Evolutionary conservation across 352 stramenopile genomes (phyloP), one percentile per base, ranked within the genome.

Genomic region (Phytophthora tentaculata): DNA sequence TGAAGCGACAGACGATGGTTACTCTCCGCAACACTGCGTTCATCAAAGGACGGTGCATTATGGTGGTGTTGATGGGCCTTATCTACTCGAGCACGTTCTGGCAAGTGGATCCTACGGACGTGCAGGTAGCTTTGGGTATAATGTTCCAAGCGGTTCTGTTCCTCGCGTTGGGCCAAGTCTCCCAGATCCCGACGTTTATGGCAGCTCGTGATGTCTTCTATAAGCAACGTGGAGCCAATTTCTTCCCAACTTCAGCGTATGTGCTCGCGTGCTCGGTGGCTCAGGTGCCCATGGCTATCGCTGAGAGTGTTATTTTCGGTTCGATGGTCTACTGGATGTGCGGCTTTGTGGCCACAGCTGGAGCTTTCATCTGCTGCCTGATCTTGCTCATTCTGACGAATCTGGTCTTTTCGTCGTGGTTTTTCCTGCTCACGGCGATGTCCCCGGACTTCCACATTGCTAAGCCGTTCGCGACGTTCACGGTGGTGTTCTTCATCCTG

Each of bases 121-220:
- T 72, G 1, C 62, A 79, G 49, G 45, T 71, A 43, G 29, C 85
- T 1, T 61, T 93, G 45, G 86, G 89, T 28, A 71, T 93, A 39
- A 70, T 95, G 14, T 96, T 94, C 58, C 73, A 86, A 52, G 77
- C 73, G 16, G 64, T 91, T 28, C 69, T 97, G 56, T 94, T 91
- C 56, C 68, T 82, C 20, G 74, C 77, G 10, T 55, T 96, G n/a
- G 81, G 83, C 16, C 74, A 81, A 32, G 84, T 90, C 56, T 64
- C 84, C 1, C 77, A 88, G 51, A 69, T 73, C 14, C 66, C 66
- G 22, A 73, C 60, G 26, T 73, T 65, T 53, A 73, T 73, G 59
- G 59, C 66, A 76, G n/a, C 82, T 26, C 81, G 88, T n/a, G 58
- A 68, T 17, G 63, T 78, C 4, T 81, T 76, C 35, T 81, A 81